Base-by-base conservation (phyloP, 768 basidiomycete genomes). In the Suillus clintonianus region DNA sequence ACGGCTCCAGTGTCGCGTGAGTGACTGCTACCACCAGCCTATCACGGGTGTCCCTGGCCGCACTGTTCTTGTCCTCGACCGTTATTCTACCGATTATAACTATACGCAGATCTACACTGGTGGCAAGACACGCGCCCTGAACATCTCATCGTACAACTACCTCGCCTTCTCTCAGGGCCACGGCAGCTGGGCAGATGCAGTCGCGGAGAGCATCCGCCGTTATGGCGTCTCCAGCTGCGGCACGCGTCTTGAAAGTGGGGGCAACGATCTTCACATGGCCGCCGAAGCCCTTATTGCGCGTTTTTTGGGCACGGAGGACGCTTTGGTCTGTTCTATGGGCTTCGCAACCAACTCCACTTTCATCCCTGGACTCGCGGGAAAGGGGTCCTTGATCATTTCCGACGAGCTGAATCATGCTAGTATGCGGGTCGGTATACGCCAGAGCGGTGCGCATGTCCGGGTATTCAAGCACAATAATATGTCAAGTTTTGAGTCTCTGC, bases 381-480 rank as follows among this genome's bases (percentile, higher is more conserved):
- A 96, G 72, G 97, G 97, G 1, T 95, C 90, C 73, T 81, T 99
- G 30, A 89, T 99, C 69, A 95, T 99, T 69, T 98, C 95, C 2
- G 97, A 99, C 78, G 96, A 99, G 77, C 81, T 94, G 65, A 99
- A 99, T 77, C 97, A 99, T 70, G 91, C 96, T 0, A 94, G 91
- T 13, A 98, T 99, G 69, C 89, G 97, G 24, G 93, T 93, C 70
- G 97, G 97, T 64, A 90, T 93, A 6, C 85, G 97, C 54, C 78
- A 96, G 45, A 92, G 91, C 60, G 95, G 95, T 19, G 95, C 96
- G 0, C 85, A 88, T 67, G 89, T 98, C 7, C 83, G 95, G 51
- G 90, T 89, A 85, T 99, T 93, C 89, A 97, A 96, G 83, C 97
- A 99, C 74, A 99, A 99, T 72, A 88, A 98, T 75, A 92, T 98